phyloP scores from a whole-genome alignment of 1,284 basidiomycete species.

The Ustilago shanxiensis region DNA sequence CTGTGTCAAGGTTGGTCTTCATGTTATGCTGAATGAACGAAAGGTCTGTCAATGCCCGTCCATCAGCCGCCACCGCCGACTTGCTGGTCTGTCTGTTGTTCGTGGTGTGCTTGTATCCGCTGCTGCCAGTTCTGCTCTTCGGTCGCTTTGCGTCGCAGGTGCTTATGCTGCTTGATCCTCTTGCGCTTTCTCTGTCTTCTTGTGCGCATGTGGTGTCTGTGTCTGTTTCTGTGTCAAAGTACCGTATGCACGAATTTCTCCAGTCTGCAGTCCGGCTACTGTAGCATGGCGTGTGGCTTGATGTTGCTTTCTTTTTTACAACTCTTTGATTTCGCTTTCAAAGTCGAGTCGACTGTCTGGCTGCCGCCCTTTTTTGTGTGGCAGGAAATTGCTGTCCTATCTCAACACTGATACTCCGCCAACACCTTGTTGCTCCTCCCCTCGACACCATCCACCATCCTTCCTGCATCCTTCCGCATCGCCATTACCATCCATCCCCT shows the following conservation, averaged over 20 bases:
- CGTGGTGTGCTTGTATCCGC: not conserved
- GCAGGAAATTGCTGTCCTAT: too few species aligned
- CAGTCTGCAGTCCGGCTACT: not conserved
- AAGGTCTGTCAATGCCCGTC: not conserved
- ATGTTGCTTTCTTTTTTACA: not conserved
- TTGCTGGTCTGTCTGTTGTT: not conserved
- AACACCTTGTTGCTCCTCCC: not conserved
- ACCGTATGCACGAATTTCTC: not conserved
- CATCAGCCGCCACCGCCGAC: not conserved
- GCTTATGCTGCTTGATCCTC: too few species aligned
- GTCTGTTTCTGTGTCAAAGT: too few species aligned
- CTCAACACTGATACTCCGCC: too few species aligned
- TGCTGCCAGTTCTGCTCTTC: too few species aligned
- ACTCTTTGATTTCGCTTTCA: conserved; percentile 1
- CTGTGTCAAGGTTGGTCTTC: too few species aligned
- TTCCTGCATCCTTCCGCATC: conserved; percentile 5
- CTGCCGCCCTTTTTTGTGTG: not conserved
- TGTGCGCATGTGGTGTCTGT: too few species aligned
- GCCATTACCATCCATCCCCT: not conserved
- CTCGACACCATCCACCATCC: conserved; percentile 3
- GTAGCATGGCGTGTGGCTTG: not conserved
- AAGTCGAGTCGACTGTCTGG: not conserved
- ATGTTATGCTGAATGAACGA: not conserved
- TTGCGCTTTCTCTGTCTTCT: too few species aligned
- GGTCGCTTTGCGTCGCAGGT: too few species aligned